A percentile compares a stretch with the other conserved stretches of the same genome.
phyloP scores from a whole-genome alignment of 225 moss, liverwort and hornwort species.

The Lunularia cruciata region DNA sequence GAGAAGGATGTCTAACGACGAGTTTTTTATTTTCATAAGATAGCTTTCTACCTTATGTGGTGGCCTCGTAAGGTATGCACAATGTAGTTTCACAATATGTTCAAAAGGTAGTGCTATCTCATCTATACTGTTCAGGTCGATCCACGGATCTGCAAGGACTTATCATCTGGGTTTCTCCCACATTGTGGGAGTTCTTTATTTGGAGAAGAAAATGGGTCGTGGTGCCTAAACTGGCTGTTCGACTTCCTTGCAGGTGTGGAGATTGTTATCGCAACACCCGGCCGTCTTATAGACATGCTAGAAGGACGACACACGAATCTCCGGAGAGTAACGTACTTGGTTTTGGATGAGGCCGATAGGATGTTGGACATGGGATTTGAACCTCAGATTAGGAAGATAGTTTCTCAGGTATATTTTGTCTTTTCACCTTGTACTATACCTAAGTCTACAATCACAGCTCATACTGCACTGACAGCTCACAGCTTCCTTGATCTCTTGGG shows the following conservation, averaged over 20 bases:
- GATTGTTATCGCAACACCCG: constrained; percentile 92
- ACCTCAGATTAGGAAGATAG: constrained; percentile 92
- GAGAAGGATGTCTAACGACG: no score
- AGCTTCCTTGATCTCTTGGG: neutral
- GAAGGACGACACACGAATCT: constrained; percentile 90
- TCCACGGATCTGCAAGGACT: no score
- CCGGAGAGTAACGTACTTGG: constrained; percentile 85
- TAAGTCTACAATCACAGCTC: neutral
- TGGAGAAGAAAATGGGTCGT: no score
- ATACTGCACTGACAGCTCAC: neutral
- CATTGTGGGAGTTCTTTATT: no score
- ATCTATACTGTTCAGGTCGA: no score
- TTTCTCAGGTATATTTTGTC: constrained; percentile 58
- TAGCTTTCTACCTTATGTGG: no score
- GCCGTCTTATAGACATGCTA: constrained; percentile 90
- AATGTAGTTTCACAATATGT: no score
- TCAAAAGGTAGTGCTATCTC: no score
- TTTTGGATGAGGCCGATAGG: constrained; percentile 90
- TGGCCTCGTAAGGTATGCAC: no score
- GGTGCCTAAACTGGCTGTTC: neutral
- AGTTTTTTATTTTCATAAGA: no score
- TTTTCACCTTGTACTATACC: neutral
- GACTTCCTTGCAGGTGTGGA: constrained; percentile 62
- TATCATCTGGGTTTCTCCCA: no score
- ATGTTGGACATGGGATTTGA: constrained; percentile 99